A percentile compares a stretch with the other conserved stretches of the same genome.
Evolutionary conservation across 345 rosid species (phyloP).

Genomic region (Camelina hispida): DNA sequence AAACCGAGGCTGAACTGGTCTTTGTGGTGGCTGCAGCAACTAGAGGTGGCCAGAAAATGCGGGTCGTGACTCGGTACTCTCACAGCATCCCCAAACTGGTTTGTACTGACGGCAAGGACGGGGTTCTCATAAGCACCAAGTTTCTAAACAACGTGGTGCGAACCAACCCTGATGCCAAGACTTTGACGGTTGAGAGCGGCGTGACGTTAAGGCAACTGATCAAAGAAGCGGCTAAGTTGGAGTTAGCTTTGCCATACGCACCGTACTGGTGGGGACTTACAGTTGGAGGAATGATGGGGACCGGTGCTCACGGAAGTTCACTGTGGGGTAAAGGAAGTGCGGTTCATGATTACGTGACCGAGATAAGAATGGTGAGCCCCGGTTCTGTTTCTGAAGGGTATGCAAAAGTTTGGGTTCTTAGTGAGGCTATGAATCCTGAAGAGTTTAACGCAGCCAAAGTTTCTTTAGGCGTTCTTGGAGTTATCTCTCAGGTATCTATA

Average conservation of each 20-base stretch:
- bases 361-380: slow-evolving; percentile 60
- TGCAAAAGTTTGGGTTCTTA: slow-evolving; percentile 52
- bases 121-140: slow-evolving; percentile 77
- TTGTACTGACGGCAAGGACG: slow-evolving; percentile 67
- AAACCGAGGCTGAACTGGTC: slow-evolving; percentile 59
- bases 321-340: slow-evolving; percentile 80
- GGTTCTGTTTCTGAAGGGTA: slow-evolving; percentile 52
- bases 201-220: slow-evolving; percentile 69
- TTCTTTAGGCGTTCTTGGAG: slow-evolving; percentile 84
- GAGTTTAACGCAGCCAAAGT: slow-evolving; percentile 68
- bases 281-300: slow-evolving; percentile 71
- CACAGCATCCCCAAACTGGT: slow-evolving; percentile 79
- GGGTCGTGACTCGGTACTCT: slow-evolving; percentile 64
- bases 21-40: slow-evolving; percentile 63
- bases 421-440: slow-evolving; percentile 14
- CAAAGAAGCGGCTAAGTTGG: slow-evolving; percentile 61
- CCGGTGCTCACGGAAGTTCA: slow-evolving; percentile 94
- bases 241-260: slow-evolving; percentile 67
- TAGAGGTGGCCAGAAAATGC: slow-evolving; percentile 59
- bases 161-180: slow-evolving; percentile 45
- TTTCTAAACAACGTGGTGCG: slow-evolving; percentile 48
- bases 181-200: slow-evolving; percentile 70
- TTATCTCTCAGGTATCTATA: slow-evolving; percentile 57
- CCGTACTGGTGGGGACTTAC: slow-evolving; percentile 97
- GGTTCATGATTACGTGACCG: slow-evolving; percentile 66